These are phyloP conservation scores for Leptographium procerum DNA, from an alignment of 2,329 filamentous ascomycete species.

Conservation along the genomic window DNA sequence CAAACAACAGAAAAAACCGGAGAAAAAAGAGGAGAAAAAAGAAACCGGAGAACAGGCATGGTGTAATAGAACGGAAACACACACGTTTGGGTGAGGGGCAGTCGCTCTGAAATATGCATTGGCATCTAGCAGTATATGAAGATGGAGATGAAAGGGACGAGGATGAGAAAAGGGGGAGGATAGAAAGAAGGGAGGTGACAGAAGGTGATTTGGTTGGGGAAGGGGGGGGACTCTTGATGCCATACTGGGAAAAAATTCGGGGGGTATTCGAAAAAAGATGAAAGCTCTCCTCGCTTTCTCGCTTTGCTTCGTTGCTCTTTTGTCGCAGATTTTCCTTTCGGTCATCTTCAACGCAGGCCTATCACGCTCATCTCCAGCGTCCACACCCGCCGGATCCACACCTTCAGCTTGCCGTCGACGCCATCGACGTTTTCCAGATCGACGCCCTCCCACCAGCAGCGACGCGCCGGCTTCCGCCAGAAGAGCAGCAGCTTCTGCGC, in stretches of 20 bases:
- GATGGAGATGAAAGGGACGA: background rate
- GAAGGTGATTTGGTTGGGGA: too few relatives aligned
- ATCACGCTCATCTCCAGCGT: conserved; percentile 97
- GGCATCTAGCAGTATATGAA: background rate
- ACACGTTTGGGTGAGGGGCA: background rate
- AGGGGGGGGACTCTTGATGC: background rate
- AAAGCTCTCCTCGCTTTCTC: background rate
- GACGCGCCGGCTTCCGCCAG: conserved; percentile 90
- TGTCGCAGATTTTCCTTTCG: background rate
- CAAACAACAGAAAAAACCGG: background rate
- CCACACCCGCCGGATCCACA: conserved; percentile 98
- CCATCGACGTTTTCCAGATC: conserved; percentile 84
- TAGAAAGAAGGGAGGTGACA: too few relatives aligned
- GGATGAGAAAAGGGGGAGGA: background rate
- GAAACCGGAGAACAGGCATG: background rate
- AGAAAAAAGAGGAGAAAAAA: background rate
- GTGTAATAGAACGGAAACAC: background rate
- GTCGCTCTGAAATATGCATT: background rate
- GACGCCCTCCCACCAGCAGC: conserved; percentile 99
- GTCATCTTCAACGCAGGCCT: conserved; percentile 48
- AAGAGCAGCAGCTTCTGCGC: conserved; percentile 95
- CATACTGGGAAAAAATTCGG: background rate
- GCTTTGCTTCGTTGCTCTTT: background rate
- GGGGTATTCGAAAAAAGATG: background rate
- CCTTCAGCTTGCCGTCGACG: conserved; percentile 83